Evolutionary conservation across 495 filamentous ascomycete genomes (phyloP), one percentile per base, ranked within the genome.

Genomic region (Parachaetomium inaequale): DNA sequence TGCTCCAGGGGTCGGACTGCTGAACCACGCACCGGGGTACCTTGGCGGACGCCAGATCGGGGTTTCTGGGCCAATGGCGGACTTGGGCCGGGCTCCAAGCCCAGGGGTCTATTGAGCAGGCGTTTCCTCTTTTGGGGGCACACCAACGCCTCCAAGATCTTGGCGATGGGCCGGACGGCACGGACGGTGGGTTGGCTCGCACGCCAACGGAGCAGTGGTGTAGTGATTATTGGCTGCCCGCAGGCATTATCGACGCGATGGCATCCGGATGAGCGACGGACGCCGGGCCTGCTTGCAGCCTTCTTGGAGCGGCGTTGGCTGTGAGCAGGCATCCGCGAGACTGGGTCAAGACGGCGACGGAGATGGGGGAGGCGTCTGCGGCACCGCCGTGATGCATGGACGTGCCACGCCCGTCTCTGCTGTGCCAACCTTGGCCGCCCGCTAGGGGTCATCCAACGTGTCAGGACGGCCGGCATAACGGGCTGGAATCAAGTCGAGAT

Each of bases 21-120:
- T 50, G 57, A 29, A 47, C 55, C 40, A 47, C 43, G 21, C 10
- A n/a, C 43, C 7, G 11, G 36, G 50, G 40, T 23, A 3, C 59
- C 51, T 55, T 54, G 40, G 59, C 59, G 12, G 34, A 42, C 55
- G 29, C 59, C 59, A 55, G 50, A 61, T 61, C 59, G 50, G 51
- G 38, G 2, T 7, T 4, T 7, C 38, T 54, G 58, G 23, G 42
- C 59, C 59, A 55, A 54, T 43, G 21, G 57, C n/a, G 32, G 17
- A 8, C 34, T 1, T 4, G 7, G 12, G 15, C 25, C 4, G 26
- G 17, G 49, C 34, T 5, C 58, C 47, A 52, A 26, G 34, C 1
- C 6, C 57, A 47, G 34, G 58, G 46, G 17, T 59, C 58, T 60
- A 60, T 59, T 52, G 57, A 52, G 23, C 17, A 3, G 28, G 19